Evolutionary conservation across 2,329 filamentous ascomycete genomes (phyloP).

Genomic region (Alternaria longipes): DNA sequence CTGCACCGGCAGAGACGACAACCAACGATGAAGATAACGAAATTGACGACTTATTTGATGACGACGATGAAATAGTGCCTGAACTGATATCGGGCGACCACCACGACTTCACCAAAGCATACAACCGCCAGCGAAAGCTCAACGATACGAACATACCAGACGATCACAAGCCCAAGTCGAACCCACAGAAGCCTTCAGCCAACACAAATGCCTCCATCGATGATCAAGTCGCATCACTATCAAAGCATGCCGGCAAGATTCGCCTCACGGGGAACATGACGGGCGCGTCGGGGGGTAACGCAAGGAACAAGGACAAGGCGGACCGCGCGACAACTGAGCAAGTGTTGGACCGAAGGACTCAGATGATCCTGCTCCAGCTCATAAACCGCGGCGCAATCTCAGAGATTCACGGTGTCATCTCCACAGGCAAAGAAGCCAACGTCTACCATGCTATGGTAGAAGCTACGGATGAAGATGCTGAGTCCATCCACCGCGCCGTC

Average conservation of each 20-base stretch:
- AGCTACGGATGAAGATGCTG: slow-evolving; percentile 40
- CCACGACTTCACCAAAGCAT: slow-evolving; percentile 81
- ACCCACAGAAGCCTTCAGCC: slow-evolving; percentile 73
- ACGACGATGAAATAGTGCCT: slow-evolving; percentile 62
- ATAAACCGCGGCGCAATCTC: slow-evolving; percentile 90
- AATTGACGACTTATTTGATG: slow-evolving; percentile 70
- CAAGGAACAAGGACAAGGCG: slow-evolving; percentile 78
- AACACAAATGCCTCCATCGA: slow-evolving; percentile 84
- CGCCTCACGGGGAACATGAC: slow-evolving; percentile 72
- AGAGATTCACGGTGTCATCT: slow-evolving; percentile 93
- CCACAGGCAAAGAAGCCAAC: slow-evolving; percentile 97
- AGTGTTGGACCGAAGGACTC: slow-evolving; percentile 90
- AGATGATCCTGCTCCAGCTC: slow-evolving; percentile 95
- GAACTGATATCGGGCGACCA: slow-evolving; percentile 67
- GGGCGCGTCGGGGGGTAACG: slow-evolving; percentile 57
- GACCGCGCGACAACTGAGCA: slow-evolving; percentile 95
- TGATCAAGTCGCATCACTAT: slow-evolving; percentile 86
- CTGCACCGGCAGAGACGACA: slow-evolving; percentile 38
- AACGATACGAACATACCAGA: slow-evolving; percentile 62
- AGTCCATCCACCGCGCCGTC: slow-evolving; percentile 79
- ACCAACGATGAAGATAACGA: slow-evolving; percentile 64
- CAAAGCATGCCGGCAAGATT: slow-evolving; percentile 86
- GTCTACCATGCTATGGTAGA: slow-evolving; percentile 88
- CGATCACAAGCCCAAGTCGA: slow-evolving; percentile 72
- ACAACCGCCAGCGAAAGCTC: slow-evolving; percentile 82